Conservation (phyloP, 345 rosid genomes). For the Corchorus olitorius region DNA sequence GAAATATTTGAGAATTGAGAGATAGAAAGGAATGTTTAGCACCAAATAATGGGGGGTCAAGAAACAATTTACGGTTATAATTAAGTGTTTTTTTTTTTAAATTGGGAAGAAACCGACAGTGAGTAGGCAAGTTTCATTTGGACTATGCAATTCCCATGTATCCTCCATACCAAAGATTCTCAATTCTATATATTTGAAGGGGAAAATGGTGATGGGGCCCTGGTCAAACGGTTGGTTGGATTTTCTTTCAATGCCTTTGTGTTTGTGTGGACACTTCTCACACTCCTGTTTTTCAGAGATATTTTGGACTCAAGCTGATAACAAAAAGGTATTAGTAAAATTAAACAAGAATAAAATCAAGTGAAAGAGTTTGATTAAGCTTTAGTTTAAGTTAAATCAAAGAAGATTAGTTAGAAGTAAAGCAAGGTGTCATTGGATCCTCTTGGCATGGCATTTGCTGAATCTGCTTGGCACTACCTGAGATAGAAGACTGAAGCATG, state of each 20-base stretch:
- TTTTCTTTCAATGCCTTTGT: constrained; percentile 38
- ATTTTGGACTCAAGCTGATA: not conserved
- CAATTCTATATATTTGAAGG: not conserved
- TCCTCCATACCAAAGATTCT: constrained; percentile 39
- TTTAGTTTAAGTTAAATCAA: not conserved
- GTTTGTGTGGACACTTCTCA: constrained; percentile 16
- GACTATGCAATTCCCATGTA: constrained; percentile 24
- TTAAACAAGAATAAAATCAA: not conserved
- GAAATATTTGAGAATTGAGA: not conserved
- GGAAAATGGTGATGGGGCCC: constrained; percentile 33
- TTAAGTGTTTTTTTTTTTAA: not conserved
- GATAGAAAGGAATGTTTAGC: not conserved
- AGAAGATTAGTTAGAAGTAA: constrained; percentile 3
- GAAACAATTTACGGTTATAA: constrained; percentile 2
- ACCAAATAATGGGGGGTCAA: not conserved
- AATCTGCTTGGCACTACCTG: constrained; percentile 15
- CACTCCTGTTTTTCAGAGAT: not conserved
- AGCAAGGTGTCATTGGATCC: constrained; percentile 12
- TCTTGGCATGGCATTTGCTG: constrained; percentile 8
- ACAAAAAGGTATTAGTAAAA: not conserved
- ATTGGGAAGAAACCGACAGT: constrained; percentile 28
- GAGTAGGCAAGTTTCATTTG: constrained; percentile 31
- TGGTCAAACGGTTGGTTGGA: constrained; percentile 58
- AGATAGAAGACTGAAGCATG: constrained; percentile 19
- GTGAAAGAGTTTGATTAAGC: not conserved